A percentile compares a stretch with the other conserved stretches of the same genome.
phyloP scores from a whole-genome alignment of 202 grass and related monocot genomes.

The Panicum virgatum region DNA sequence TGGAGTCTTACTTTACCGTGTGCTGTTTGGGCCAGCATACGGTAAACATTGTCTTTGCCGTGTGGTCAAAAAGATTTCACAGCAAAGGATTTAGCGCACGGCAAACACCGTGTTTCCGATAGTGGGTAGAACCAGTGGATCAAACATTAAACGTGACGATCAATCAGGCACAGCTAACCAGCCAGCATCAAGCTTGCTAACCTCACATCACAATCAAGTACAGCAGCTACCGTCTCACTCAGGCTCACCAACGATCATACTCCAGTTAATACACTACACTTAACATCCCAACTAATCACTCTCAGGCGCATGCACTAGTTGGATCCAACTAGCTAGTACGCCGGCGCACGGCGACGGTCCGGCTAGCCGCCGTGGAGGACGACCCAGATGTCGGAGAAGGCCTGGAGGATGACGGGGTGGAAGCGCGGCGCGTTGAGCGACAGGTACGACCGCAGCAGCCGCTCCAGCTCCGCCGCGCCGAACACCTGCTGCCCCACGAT shows the following conservation, averaged over 20 bases:
- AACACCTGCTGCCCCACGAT: slow-evolving; percentile 61
- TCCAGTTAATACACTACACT: background rate
- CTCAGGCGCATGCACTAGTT: too few species aligned
- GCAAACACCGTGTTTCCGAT: too few species aligned
- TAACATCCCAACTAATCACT: slow-evolving; percentile 7
- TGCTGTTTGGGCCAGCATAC: too few species aligned
- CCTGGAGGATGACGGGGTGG: slow-evolving; percentile 79
- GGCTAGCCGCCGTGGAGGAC: slow-evolving; percentile 65
- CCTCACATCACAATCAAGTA: background rate
- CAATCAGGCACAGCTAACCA: background rate
- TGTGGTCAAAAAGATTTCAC: too few species aligned
- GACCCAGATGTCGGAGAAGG: slow-evolving; percentile 85
- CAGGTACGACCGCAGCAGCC: slow-evolving; percentile 72
- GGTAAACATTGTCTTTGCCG: too few species aligned
- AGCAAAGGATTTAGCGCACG: too few species aligned
- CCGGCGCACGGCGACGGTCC: background rate
- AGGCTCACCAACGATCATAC: background rate
- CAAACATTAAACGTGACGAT: background rate
- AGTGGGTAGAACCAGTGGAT: too few species aligned
- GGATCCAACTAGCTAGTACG: background rate
- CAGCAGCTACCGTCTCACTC: background rate
- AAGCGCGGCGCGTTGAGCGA: slow-evolving; percentile 72
- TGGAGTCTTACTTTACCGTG: too few species aligned
- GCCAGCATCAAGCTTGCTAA: background rate
- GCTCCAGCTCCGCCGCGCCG: slow-evolving; percentile 65